Conservation (phyloP, 169 alveolate genomes). For the Eimeria falciformis region DNA sequence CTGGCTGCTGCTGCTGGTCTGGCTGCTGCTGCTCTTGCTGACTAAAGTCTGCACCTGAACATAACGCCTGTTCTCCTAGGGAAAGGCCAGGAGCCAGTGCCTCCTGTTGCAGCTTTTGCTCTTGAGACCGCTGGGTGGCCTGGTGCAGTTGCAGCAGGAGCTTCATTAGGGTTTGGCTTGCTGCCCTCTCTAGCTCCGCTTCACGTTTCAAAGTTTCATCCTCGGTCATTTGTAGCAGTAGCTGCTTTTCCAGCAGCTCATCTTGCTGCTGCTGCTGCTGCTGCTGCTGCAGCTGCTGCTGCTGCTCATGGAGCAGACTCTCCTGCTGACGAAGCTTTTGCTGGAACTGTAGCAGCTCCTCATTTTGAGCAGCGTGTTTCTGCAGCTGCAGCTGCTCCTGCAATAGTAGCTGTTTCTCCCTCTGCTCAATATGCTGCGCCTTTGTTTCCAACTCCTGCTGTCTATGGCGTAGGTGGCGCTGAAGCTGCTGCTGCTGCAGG, state of each 20-base stretch:
- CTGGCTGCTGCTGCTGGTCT: too few species aligned
- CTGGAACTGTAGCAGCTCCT: not conserved
- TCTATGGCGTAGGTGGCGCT: not conserved
- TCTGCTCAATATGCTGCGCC: not conserved
- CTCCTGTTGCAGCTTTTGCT: not conserved
- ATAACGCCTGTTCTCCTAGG: not conserved
- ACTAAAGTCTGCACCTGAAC: not conserved
- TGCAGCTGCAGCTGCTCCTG: conserved; percentile 41
- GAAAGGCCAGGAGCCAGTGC: not conserved
- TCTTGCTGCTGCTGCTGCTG: not conserved
- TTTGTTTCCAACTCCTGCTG: not conserved
- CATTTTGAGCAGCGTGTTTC: not conserved
- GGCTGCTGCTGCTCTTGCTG: too few species aligned
- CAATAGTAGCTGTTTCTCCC: not conserved
- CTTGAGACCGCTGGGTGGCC: not conserved
- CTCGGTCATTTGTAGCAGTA: not conserved
- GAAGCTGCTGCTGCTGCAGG: not conserved
- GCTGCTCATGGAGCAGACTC: not conserved
- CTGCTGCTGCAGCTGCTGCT: conserved; percentile 19
- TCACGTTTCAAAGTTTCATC: not conserved
- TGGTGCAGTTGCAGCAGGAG: conserved; percentile 42
- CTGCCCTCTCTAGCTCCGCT: not conserved
- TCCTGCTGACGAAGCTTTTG: not conserved
- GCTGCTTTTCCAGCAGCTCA: not conserved
- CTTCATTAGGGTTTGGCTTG: not conserved